Evolutionary conservation across 805 yeast genomes (phyloP).

Genomic region (Diddensiella caesifluorescens): DNA sequence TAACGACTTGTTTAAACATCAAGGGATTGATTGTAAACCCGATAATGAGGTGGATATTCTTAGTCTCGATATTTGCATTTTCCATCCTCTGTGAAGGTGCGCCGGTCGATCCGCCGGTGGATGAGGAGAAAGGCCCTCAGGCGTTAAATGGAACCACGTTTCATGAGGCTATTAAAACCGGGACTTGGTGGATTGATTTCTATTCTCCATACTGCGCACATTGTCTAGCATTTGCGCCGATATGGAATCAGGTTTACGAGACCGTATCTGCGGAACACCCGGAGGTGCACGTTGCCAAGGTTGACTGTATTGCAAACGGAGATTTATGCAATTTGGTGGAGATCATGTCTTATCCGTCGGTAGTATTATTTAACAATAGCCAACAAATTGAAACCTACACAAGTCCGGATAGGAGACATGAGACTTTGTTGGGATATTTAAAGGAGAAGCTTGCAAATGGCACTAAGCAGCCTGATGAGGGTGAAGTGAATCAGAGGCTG

Average conservation of each 20-base stretch:
- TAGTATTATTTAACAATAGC: conserved; percentile 52
- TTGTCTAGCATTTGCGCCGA: conserved; percentile 74
- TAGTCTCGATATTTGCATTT: not conserved
- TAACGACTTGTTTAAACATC: no score
- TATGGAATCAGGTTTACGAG: conserved; percentile 52
- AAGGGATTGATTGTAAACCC: not conserved
- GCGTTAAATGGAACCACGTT: conserved; percentile 48
- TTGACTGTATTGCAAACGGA: conserved; percentile 80
- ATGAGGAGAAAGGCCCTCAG: conserved; percentile 3
- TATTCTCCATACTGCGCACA: conserved; percentile 87
- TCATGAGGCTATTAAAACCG: conserved; percentile 43
- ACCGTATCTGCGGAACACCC: conserved; percentile 44
- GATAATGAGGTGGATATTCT: not conserved
- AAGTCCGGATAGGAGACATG: conserved; percentile 9
- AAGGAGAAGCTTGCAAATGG: conserved; percentile 1
- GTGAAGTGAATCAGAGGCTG: no score
- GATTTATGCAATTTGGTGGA: conserved; percentile 73
- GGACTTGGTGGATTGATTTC: conserved; percentile 76
- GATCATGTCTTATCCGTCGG: conserved; percentile 61
- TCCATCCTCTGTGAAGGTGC: not conserved
- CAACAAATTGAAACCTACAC: conserved; percentile 23
- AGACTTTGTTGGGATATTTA: conserved; percentile 12
- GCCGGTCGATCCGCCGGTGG: conserved; percentile 1
- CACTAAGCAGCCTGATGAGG: not conserved
- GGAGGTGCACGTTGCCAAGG: conserved; percentile 57